Evolutionary conservation across 1,284 basidiomycete species (phyloP).

Genomic region (Ustilago vetiveriae): DNA sequence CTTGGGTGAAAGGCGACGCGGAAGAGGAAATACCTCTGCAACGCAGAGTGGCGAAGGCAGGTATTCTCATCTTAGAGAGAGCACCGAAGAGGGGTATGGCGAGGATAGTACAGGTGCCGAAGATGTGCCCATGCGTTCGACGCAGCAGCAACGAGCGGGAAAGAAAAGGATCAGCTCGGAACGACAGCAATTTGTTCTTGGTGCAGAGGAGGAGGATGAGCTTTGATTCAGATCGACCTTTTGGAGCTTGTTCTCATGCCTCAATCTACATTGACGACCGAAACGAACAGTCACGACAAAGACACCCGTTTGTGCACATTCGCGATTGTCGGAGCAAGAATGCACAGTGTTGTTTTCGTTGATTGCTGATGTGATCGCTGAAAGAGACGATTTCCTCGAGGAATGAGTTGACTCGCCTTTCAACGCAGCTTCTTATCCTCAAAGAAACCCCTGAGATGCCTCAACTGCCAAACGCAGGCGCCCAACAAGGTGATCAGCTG

Average conservation of each 20-base stretch:
- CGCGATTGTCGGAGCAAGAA: no score
- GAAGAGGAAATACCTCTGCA: neutral
- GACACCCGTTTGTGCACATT: no score
- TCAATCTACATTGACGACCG: no score
- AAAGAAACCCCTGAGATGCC: conserved; percentile 74
- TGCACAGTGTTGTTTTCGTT: no score
- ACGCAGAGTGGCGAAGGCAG: neutral
- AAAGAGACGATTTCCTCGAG: no score
- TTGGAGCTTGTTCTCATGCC: no score
- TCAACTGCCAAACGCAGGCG: conserved; percentile 91
- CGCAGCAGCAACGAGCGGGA: conserved; percentile 1
- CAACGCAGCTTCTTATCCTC: conserved; percentile 64
- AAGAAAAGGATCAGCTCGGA: conserved; percentile 10
- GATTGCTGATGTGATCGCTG: no score
- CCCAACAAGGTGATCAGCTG: conserved; percentile 85
- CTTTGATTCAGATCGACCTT: neutral
- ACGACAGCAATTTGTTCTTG: conserved; percentile 45
- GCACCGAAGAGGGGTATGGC: conserved; percentile 6
- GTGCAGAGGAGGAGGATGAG: conserved; percentile 29
- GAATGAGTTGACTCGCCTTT: no score
- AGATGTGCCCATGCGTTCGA: neutral
- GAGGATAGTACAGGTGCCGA: neutral
- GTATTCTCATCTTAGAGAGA: conserved; percentile 20
- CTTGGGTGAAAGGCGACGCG: neutral
- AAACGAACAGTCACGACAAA: no score